Evolutionary conservation across 2,329 filamentous ascomycete species (phyloP).

Genomic region (Cercospora citrullina): DNA sequence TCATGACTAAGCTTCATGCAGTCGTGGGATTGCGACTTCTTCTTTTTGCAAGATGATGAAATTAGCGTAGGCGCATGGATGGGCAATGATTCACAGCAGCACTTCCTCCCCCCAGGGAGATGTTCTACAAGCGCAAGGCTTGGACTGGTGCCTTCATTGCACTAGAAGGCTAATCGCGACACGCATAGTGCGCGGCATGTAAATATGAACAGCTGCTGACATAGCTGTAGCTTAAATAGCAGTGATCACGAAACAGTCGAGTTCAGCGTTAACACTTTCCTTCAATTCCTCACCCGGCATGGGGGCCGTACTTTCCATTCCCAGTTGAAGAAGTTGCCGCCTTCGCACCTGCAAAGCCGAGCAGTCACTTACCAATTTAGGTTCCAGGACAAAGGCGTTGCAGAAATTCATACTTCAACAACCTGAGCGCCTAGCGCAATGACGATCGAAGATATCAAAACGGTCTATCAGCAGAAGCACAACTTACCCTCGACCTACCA

Average conservation of each 20-base stretch:
- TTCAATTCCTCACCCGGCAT: neutral
- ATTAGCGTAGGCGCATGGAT: conserved; percentile 18
- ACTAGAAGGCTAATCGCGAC: neutral
- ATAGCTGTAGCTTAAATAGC: neutral
- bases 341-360: neutral
- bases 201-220: neutral
- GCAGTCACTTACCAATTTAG: neutral
- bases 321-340: neutral
- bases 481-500: conserved; percentile 27
- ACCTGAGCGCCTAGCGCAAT: conserved; percentile 7
- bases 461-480: conserved; percentile 26
- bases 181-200: neutral
- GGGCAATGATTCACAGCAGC: neutral
- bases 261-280: neutral
- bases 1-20: conserved; percentile 30
- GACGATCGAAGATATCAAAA: conserved; percentile 25
- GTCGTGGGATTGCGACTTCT: neutral
- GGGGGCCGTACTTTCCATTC: neutral
- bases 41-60: conserved; percentile 1
- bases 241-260: neutral
- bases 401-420: neutral
- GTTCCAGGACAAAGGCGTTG: neutral
- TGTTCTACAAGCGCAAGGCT: neutral
- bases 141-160: neutral
- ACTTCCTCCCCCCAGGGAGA: neutral